These are phyloP conservation scores for Pichia sp. DNA, from an alignment of 1,139 yeast species.

Conservation along the genomic window DNA sequence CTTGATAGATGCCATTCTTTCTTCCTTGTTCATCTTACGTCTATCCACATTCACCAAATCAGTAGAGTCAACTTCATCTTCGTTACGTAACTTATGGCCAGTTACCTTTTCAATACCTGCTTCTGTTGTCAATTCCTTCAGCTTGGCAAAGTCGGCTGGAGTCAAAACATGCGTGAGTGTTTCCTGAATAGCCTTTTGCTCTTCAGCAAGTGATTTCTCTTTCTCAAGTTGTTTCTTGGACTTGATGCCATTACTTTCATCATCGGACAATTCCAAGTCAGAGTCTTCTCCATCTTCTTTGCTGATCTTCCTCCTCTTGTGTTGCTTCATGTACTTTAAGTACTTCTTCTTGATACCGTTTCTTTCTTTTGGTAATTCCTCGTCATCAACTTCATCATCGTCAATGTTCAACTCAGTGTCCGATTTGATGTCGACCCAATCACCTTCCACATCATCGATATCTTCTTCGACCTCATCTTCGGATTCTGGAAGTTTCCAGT, in stretches of 20 bases:
- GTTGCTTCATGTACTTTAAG: slow-evolving; percentile 28
- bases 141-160: slow-evolving; percentile 95
- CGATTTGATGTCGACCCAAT: slow-evolving; percentile 52
- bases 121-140: slow-evolving; percentile 75
- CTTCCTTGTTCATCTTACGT: slow-evolving; percentile 84
- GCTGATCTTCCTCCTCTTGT: slow-evolving; percentile 22
- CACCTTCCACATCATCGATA: slow-evolving; percentile 49
- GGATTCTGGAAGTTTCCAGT: slow-evolving; percentile 36
- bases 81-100: slow-evolving; percentile 46
- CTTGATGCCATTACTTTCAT: slow-evolving; percentile 28
- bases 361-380: slow-evolving; percentile 38
- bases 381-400: slow-evolving; percentile 38
- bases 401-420: slow-evolving; percentile 53
- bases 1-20: slow-evolving; percentile 74
- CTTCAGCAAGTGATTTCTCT: slow-evolving; percentile 23
- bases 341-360: slow-evolving; percentile 28
- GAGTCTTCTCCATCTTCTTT: slow-evolving; percentile 33
- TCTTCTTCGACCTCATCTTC: slow-evolving; percentile 33
- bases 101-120: slow-evolving; percentile 77
- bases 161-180: slow-evolving; percentile 75
- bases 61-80: slow-evolving; percentile 78
- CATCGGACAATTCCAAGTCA: slow-evolving; percentile 36
- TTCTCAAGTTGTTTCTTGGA: slow-evolving; percentile 27
- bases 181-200: slow-evolving; percentile 48
- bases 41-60: slow-evolving; percentile 76